phyloP scores from a whole-genome alignment of 2,329 filamentous ascomycete species.

The Trichoderma sp. region DNA sequence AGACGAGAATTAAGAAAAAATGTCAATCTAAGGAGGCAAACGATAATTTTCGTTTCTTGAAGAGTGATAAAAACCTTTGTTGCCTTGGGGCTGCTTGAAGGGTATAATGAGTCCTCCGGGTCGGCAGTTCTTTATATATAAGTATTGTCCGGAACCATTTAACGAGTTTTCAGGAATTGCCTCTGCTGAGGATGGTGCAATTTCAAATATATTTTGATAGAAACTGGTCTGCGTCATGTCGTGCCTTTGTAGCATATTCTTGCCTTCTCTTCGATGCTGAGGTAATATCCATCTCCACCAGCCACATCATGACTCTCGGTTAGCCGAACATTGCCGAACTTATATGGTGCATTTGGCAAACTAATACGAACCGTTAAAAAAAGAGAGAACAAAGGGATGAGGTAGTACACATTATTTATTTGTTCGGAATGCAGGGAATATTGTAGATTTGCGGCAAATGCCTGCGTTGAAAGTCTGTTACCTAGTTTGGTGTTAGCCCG shows the following conservation, averaged over 20 bases:
- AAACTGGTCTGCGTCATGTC: background rate
- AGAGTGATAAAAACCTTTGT: background rate
- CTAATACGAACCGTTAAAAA: background rate
- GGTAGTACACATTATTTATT: background rate
- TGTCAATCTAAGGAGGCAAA: too few relatives aligned
- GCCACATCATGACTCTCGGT: constrained; percentile 9
- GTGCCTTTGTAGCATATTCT: background rate
- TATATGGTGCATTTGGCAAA: background rate
- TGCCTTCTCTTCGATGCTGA: background rate
- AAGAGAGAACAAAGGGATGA: background rate
- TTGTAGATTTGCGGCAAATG: background rate
- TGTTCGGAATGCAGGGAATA: background rate
- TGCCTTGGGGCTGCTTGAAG: background rate
- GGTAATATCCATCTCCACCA: background rate
- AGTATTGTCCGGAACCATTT: background rate
- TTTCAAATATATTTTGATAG: background rate
- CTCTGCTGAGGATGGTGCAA: background rate
- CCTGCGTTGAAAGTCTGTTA: background rate
- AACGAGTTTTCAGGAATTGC: background rate
- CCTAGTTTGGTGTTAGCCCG: background rate
- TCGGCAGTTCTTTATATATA: background rate
- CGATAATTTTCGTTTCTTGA: background rate
- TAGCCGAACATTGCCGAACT: constrained; percentile 25
- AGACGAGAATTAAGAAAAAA: background rate
- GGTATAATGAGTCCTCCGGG: background rate